Conservation (phyloP, 192 early-diverging fungal genomes). For the Mortierella claussenii region DNA sequence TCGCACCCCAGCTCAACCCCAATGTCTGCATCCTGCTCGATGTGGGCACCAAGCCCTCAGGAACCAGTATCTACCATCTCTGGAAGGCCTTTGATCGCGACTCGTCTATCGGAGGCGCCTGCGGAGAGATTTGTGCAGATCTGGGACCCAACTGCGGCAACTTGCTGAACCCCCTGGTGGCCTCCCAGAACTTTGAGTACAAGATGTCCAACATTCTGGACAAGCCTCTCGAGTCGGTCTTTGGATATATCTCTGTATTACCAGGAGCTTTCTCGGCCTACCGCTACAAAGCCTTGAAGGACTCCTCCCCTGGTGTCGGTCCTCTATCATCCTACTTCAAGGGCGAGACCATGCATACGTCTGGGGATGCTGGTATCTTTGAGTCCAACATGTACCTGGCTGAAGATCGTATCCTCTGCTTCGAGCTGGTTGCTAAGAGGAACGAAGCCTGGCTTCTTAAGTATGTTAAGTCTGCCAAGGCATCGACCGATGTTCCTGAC, state of each 20-base stretch:
- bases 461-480: conserved; percentile 90
- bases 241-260: conserved; percentile 95
- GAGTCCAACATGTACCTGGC: conserved; percentile 94
- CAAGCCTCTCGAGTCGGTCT: conserved; percentile 94
- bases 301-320: conserved; percentile 66
- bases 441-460: conserved; percentile 81
- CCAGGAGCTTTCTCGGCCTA: conserved; percentile 97
- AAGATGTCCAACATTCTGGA: conserved; percentile 97
- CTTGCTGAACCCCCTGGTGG: conserved; percentile 87
- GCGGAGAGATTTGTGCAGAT: conserved; percentile 93
- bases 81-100: conserved; percentile 90
- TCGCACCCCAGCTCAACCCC: conserved; percentile 83
- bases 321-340: conserved; percentile 89
- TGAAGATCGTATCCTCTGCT: conserved; percentile 93
- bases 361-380: conserved; percentile 75
- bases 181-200: conserved; percentile 98
- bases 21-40: conserved; percentile 91
- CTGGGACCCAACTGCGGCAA: conserved; percentile 78
- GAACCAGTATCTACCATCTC: conserved; percentile 86
- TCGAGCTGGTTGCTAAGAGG: conserved; percentile 89
- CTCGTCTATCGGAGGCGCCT: conserved; percentile 87
- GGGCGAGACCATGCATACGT: conserved; percentile 88
- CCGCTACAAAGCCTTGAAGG: conserved; percentile 84
- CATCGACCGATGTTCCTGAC: conserved; percentile 93
- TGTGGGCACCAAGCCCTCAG: conserved; percentile 90